Conservation (phyloP, 495 filamentous ascomycete genomes). For the Thermothielavioides terrestris region DNA sequence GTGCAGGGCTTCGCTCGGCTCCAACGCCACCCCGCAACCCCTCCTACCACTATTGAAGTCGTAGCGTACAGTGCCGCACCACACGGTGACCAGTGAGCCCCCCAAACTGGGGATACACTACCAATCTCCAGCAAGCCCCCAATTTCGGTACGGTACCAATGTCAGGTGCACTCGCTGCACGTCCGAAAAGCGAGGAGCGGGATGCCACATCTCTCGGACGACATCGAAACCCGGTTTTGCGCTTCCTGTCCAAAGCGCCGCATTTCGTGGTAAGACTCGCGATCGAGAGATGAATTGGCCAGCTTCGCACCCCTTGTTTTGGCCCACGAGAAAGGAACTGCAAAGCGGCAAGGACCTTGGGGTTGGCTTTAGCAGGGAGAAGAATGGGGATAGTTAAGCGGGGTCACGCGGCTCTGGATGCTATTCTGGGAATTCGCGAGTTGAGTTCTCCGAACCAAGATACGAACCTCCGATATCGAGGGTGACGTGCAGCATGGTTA, state of each 20-base stretch:
- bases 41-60: too few relatives aligned
- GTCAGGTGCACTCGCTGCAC: too few relatives aligned
- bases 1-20: background rate
- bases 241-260: background rate
- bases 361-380: background rate
- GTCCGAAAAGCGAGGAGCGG: too few relatives aligned
- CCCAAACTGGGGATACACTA: too few relatives aligned
- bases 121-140: too few relatives aligned
- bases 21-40: constrained; percentile 1
- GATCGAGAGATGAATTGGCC: background rate
- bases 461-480: background rate
- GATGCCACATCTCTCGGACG: too few relatives aligned
- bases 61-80: background rate
- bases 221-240: background rate
- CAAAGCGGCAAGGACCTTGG: constrained; percentile 7
- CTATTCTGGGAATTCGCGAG: constrained; percentile 16
- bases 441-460: background rate
- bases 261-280: background rate
- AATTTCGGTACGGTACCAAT: too few relatives aligned
- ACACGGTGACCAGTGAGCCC: background rate
- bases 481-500: background rate
- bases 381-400: background rate
- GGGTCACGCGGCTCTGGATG: constrained; percentile 4
- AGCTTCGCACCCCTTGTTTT: background rate
- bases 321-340: background rate